Conservation (phyloP, 2,329 filamentous ascomycete species). For the Rhynchosporium graminicola region DNA sequence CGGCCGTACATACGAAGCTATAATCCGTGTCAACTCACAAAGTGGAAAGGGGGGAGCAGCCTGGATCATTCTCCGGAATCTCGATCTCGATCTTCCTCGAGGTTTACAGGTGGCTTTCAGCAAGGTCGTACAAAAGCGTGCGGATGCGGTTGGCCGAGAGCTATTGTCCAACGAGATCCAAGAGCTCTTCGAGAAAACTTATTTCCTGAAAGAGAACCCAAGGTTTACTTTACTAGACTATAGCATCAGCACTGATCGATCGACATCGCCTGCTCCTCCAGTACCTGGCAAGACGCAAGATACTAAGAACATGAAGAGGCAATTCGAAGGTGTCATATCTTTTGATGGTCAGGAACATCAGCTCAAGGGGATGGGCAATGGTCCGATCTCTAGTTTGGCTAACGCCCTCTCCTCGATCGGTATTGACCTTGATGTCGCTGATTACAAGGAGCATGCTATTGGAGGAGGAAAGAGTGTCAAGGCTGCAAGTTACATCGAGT, state of each 20-base stretch:
- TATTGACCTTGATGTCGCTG: constrained; percentile 84
- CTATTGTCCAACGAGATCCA: constrained; percentile 82
- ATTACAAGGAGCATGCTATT: constrained; percentile 97
- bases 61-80: constrained; percentile 87
- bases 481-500: constrained; percentile 95
- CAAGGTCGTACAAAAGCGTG: constrained; percentile 78
- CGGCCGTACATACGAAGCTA: constrained; percentile 93
- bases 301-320: constrained; percentile 74
- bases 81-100: constrained; percentile 89
- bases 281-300: constrained; percentile 70
- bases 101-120: constrained; percentile 91
- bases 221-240: constrained; percentile 90
- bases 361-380: constrained; percentile 80
- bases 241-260: constrained; percentile 83
- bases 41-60: constrained; percentile 92
- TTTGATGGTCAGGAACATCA: constrained; percentile 80
- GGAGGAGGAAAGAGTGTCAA: constrained; percentile 79
- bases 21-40: constrained; percentile 97
- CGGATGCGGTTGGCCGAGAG: constrained; percentile 81
- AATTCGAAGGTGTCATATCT: constrained; percentile 82
- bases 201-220: constrained; percentile 80
- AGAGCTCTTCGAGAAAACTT: constrained; percentile 82
- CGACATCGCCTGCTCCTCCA: constrained; percentile 69
- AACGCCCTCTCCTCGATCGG: constrained; percentile 77
- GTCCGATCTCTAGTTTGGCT: constrained; percentile 85